A percentile compares a stretch with the other conserved stretches of the same genome.
phyloP scores from a whole-genome alignment of 1,284 basidiomycete species.

The Sparassis latifolia region DNA sequence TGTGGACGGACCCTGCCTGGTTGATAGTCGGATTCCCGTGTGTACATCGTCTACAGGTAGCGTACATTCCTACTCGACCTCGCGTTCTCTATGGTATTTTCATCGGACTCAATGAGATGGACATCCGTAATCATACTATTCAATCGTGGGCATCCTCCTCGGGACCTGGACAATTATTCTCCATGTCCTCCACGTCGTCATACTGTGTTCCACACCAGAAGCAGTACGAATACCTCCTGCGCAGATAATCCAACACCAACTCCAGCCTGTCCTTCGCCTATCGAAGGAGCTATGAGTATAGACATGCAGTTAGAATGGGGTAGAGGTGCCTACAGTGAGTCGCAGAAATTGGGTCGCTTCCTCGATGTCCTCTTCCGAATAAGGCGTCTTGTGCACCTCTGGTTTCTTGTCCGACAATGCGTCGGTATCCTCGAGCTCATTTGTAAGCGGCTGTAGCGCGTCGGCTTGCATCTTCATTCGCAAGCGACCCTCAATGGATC shows the following conservation, averaged over 20 bases:
- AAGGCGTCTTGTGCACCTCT: constrained; percentile 25
- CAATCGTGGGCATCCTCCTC: constrained; percentile 78
- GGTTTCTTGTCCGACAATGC: constrained; percentile 18
- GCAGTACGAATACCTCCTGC: constrained; percentile 67
- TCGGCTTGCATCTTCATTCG: constrained; percentile 65
- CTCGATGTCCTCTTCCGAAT: constrained; percentile 50
- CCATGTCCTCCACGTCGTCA: constrained; percentile 53
- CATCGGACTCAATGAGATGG: background rate
- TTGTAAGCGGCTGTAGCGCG: constrained; percentile 47
- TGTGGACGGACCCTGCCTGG: too few relatives aligned
- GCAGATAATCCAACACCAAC: constrained; percentile 67
- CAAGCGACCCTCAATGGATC: constrained; percentile 41
- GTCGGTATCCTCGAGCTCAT: constrained; percentile 27
- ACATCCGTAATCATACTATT: constrained; percentile 8
- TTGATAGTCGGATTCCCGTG: too few relatives aligned
- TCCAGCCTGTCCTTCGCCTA: constrained; percentile 67
- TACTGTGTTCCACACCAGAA: constrained; percentile 86
- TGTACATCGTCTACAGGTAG: too few relatives aligned
- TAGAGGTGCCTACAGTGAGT: constrained; percentile 44
- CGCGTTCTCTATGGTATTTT: background rate
- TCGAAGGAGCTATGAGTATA: background rate
- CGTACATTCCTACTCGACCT: background rate
- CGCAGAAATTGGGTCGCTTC: constrained; percentile 63
- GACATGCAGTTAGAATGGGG: background rate
- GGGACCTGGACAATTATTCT: constrained; percentile 63